Base-by-base conservation (phyloP, 2,329 filamentous ascomycete genomes). In the Neonectria faginata region DNA sequence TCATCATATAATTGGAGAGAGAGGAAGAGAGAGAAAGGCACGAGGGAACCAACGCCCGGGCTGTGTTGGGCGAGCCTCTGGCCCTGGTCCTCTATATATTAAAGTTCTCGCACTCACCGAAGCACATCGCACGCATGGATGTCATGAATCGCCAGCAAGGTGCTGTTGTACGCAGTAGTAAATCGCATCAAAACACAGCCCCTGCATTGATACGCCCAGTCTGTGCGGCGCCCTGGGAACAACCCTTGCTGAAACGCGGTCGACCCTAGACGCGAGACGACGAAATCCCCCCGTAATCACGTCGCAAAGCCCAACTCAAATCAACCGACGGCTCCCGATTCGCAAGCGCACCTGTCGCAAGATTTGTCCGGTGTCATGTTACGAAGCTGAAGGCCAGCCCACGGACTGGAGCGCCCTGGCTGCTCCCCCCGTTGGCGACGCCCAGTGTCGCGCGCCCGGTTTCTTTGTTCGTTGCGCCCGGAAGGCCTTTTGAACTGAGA, bases 251-350 rank as follows among this genome's bases (percentile, higher is more conserved):
- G 57, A 60, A 60, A 60, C 57, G 16, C 51, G 20, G 45, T 36
- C 29, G 29, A 42, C 57, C 57, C 50, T 54, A 18, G 53, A 50
- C 61, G 31, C 57, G 56, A 51, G 55, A 60, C 61, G 33, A 41
- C 25, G 36, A 20, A 47, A 50, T 48, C 57, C 57, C 57, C 55
- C 61, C 57, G 55, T 54, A 50, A 55, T 59, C 55, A 51, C 27
- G 48, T 51, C 48, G 48, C 48, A 33, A 33, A 50, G 48, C 18
- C 29, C 29, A 51, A 33, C 48, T 14, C 48, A 51, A 50, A 59
- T 27, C 55, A 64, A 59, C 50, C 60, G 48, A 57, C 47, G 48
- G 11, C 31, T 45, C 47, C 54, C 54, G 60, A 62, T 62, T 57
- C 54, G 60, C 54, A 54, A 62, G 42, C 48, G 47, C 20, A 16